Evolutionary conservation across 352 stramenopile species (phyloP), one percentile per base, ranked within the genome.

Genomic region (Globisporangium paddicum): DNA sequence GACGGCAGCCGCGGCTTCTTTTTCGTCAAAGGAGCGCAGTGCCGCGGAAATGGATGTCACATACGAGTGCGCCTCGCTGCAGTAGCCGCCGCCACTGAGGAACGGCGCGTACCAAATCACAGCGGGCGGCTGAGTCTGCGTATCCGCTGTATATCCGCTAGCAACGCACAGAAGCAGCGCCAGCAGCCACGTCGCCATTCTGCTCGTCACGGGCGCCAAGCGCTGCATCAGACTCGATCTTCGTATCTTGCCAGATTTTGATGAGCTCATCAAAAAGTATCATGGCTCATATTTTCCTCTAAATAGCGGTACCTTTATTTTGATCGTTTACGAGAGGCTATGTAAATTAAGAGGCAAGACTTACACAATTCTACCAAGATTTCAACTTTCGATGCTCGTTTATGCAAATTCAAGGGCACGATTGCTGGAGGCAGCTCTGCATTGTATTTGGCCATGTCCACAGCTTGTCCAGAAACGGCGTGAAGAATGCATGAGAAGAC

Each of bases 21-120:
- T 21, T n/a, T 49, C 58, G 0, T 60, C 23, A 4, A 41, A 60
- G 34, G 11, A 16, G 37, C 45, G 46, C 11, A 75, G 42, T 21
- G 69, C 79, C n/a, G 63, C 54, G 25, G 74, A 64, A 28, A 98
- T 60, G 5, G 84, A 78, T 10, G 79, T 70, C 9, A 94, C 77
- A 52, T 95, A 97, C 52, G 87, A 88, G 61, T 90, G 89, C 51
- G 91, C 91, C 69, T 98, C 90, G 55, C 79, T 95, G 73, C 86
- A 96, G 72, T 98, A 98, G 19, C 91, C 91, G 34, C 92, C 91
- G 40, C 92, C 92, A 51, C 84, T 96, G 45, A 96, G 82, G 48
- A 97, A 97, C 50, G 91, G 90, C 44, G 89, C 90, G 54, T 90
- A 95, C 90, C 90, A 97, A 2, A 93, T 48, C 47, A 97, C 82